Evolutionary conservation across 306 rosid species (phyloP), one percentile per base, ranked within the genome.

Genomic region (Mimosa pudica): DNA sequence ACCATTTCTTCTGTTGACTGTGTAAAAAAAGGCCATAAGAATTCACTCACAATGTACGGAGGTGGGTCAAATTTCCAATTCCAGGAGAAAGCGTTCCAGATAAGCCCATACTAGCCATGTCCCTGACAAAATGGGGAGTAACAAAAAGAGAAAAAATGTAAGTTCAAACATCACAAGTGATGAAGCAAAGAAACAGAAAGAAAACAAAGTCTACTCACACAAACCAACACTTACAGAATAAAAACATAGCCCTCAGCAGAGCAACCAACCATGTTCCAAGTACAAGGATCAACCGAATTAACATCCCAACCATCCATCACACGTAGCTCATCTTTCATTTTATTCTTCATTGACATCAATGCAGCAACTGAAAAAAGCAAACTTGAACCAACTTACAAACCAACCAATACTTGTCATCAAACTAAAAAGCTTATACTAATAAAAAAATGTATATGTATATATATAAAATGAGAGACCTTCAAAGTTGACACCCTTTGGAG

Each of bases 251-350:
- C 89, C 86, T 90, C 97, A 2, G 77, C 1, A 81, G 99, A 96
- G 88, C 97, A 93, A 86, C 83, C 96, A 33, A 93, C 91, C 97
- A 88, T 91, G 83, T 87, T 78, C 98, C 99, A 93, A 76, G 99
- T 93, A 63, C 99, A 96, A 49, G 99, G 99, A 79, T 96, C 98
- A 77, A 93, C 99, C 33, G 99, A 95, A 81, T 93, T 91, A 52
- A 93, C 90, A 80, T 96, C 97, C 98, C 98, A 96, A 64, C 91
- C 99, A 71, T 77, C 81, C 97, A 93, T 83, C 57, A 85, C 96
- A 60, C 47, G 77, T 78, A 81, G 48, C 46, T 84, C 88, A 80
- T 90, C 98, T 75, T 80, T 86, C 91, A 93, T 88, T 84, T 89
- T 85, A 75, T 75, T 91, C 92, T 96, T 96, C 91, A 93, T 64